Evolutionary conservation across 1,139 yeast genomes (phyloP).

Genomic region (Geotrichum candidum): DNA sequence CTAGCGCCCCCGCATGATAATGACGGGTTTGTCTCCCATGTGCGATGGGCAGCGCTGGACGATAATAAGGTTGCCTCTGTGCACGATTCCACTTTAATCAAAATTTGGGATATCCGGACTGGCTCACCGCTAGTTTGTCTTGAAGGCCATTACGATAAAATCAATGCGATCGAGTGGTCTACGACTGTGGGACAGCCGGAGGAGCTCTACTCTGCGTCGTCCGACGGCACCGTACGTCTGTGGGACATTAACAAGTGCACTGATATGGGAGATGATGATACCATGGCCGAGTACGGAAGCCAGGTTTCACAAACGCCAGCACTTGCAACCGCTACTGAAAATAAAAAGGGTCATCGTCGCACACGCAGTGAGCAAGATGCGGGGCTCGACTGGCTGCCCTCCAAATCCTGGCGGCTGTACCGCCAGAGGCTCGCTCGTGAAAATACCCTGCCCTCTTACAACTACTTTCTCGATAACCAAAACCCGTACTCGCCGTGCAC

Average conservation of each 20-base stretch:
- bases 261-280: slow-evolving; percentile 5
- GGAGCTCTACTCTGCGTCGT: slow-evolving; percentile 59
- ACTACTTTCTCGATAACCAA: slow-evolving; percentile 26
- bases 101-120: slow-evolving; percentile 71
- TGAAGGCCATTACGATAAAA: slow-evolving; percentile 50
- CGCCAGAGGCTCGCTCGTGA: slow-evolving; percentile 30
- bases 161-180: slow-evolving; percentile 60
- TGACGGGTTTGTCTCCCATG: slow-evolving; percentile 37
- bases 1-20: slow-evolving; percentile 42
- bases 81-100: slow-evolving; percentile 52
- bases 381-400: slow-evolving; percentile 29
- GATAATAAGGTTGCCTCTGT: slow-evolving; percentile 62
- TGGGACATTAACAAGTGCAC: slow-evolving; percentile 52
- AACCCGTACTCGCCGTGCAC: slow-evolving; percentile 23
- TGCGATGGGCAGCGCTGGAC: slow-evolving; percentile 60
- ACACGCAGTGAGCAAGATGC: background rate
- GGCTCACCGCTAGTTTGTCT: slow-evolving; percentile 47
- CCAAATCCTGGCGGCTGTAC: slow-evolving; percentile 32
- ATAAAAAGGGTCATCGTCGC: background rate
- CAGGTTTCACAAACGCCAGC: background rate
- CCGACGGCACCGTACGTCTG: slow-evolving; percentile 65
- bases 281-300: background rate
- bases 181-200: slow-evolving; percentile 34
- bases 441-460: slow-evolving; percentile 28
- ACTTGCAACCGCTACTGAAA: background rate